A percentile compares a stretch with the other conserved stretches of the same genome.
Conservation (phyloP, 1,284 basidiomycete genomes). For the Apiotrichum domesticum region DNA sequence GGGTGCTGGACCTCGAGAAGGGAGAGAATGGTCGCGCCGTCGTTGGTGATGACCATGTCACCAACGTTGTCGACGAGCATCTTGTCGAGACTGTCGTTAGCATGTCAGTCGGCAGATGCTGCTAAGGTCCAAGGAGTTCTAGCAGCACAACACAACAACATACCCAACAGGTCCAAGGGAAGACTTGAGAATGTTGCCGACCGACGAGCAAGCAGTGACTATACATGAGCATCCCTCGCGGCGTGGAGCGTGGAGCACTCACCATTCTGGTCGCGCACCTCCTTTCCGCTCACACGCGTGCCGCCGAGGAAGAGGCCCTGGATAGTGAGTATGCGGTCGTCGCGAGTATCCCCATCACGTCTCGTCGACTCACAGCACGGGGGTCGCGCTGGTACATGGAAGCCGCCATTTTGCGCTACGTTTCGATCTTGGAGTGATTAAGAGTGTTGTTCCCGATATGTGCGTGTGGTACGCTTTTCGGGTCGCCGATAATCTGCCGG, state of each 20-base stretch:
- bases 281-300: conserved; percentile 86
- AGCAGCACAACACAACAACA: conserved; percentile 6
- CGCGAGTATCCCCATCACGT: background rate
- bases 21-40: conserved; percentile 95
- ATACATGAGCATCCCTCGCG: conserved; percentile 1
- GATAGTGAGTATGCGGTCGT: background rate
- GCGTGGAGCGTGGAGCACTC: conserved; percentile 18
- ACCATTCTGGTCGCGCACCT: conserved; percentile 97
- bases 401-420: conserved; percentile 36
- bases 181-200: conserved; percentile 96
- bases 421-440: background rate
- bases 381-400: conserved; percentile 49
- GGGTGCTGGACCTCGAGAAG: conserved; percentile 90
- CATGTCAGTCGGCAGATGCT: conserved; percentile 84
- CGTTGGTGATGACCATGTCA: conserved; percentile 99
- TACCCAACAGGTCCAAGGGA: conserved; percentile 82
- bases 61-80: conserved; percentile 99
- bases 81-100: conserved; percentile 67
- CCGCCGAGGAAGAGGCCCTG: conserved; percentile 84
- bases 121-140: conserved; percentile 4
- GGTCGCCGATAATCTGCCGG: too few species aligned
- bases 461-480: too few species aligned
- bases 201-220: conserved; percentile 93
- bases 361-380: conserved; percentile 38
- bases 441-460: too few species aligned